Base-by-base conservation (phyloP, 768 basidiomycete species). In the Russula olivacea region DNA sequence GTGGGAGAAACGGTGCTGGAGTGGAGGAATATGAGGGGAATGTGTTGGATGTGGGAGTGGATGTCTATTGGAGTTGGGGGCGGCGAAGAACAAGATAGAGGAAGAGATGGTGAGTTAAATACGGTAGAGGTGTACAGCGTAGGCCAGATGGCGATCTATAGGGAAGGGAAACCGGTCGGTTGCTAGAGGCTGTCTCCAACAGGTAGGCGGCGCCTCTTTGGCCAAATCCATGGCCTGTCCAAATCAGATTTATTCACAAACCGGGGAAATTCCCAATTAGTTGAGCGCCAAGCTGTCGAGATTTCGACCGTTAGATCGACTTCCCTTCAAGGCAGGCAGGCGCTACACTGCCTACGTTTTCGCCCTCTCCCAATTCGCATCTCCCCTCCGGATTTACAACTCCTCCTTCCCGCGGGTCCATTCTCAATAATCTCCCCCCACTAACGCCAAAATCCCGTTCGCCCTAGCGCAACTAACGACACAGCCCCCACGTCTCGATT, bases 91-190 rank as follows among this genome's bases (percentile, higher is more conserved):
- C 2, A 19, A 17, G 15, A 1, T 14, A 2, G 6, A 21, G 23
- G 15, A 5, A 41, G 32, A 34, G 38, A 25, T 36, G 48, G 19
- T 21, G 21, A 43, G 63, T 64, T 64, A 64, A 60, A 64, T 64
- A 64, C 45, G 48, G 15, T n/a, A 10, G 2, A n/a, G 30, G 58
- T 34, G 47, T 23, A 55, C 53, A 45, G 40, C 17, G 11, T 9
- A 54, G 38, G 14, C 23, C 21, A 28, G 28, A 34, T n/a, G 61
- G 30, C 23, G 5, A 34, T 47, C 47, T 50, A 28, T 55, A 23
- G 15, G 36, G 23, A 19, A 34, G 52, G 55, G 34, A n/a, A 11
- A 36, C 15, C n/a, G 19, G 19, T 36, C 45, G 62, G 61, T 61
- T 55, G 61, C 55, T 55, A 61, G 11, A 47, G 41, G 10, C 47